Percentiles rank a stretch among this genome's conserved stretches.
Evolutionary conservation across 2,329 filamentous ascomycete species (phyloP).

Genomic region (Aspergillus terreus): DNA sequence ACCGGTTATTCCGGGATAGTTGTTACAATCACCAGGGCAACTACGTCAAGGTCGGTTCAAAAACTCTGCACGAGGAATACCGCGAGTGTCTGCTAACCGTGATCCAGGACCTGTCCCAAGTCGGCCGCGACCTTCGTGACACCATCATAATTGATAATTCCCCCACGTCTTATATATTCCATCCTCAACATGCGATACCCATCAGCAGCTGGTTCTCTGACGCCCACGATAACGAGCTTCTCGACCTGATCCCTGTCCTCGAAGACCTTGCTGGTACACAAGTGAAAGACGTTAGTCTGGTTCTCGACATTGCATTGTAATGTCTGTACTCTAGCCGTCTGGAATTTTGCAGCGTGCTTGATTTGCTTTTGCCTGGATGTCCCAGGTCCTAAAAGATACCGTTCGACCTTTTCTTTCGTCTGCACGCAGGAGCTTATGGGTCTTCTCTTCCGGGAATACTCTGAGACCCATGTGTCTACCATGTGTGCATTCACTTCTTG

Average conservation of each 20-base stretch:
- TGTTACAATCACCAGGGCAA: conserved; percentile 99
- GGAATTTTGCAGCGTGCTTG: conserved; percentile 28
- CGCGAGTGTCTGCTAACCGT: neutral
- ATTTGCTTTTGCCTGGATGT: conserved; percentile 11
- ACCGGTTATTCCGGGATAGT: conserved; percentile 93
- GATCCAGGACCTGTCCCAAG: conserved; percentile 78
- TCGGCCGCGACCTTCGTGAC: conserved; percentile 90
- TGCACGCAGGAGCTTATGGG: neutral
- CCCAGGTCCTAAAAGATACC: conserved; percentile 12
- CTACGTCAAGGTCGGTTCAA: conserved; percentile 73
- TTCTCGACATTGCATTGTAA: conserved; percentile 80
- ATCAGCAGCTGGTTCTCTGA: conserved; percentile 99
- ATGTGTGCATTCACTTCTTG: neutral
- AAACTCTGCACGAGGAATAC: neutral
- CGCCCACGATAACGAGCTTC: conserved; percentile 96
- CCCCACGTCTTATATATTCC: conserved; percentile 98
- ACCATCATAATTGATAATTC: conserved; percentile 99
- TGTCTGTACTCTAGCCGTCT: conserved; percentile 26
- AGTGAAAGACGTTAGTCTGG: conserved; percentile 93
- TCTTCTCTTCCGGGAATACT: neutral
- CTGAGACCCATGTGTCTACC: neutral
- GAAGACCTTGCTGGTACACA: conserved; percentile 88
- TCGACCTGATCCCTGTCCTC: conserved; percentile 95
- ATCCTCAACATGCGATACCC: conserved; percentile 95
- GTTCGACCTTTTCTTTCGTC: conserved; percentile 4